A percentile compares a stretch with the other conserved stretches of the same genome.
Conservation (phyloP, 2,329 filamentous ascomycete genomes). For the Nemania sp. region DNA sequence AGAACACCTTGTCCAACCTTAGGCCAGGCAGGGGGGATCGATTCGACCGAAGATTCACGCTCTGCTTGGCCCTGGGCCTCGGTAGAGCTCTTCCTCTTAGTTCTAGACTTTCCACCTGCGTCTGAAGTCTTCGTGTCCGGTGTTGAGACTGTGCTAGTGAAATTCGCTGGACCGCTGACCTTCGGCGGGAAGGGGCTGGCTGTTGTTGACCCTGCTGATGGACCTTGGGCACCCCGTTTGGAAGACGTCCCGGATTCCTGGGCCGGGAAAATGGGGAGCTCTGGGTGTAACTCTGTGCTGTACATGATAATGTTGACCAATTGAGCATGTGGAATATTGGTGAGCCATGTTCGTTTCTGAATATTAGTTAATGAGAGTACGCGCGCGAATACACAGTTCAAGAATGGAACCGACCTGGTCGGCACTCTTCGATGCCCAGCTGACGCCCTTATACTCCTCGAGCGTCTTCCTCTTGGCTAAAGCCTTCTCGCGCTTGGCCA, state of each 20-base stretch:
- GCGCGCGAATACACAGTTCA: neutral
- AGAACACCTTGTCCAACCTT: constrained; percentile 49
- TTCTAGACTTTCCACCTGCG: constrained; percentile 32
- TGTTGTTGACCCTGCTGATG: constrained; percentile 43
- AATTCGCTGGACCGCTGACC: constrained; percentile 51
- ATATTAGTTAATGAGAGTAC: constrained; percentile 33
- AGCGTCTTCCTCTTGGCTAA: constrained; percentile 55
- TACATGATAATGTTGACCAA: constrained; percentile 75
- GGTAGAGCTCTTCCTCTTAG: constrained; percentile 35
- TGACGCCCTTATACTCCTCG: constrained; percentile 51
- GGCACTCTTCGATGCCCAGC: constrained; percentile 55
- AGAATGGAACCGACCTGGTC: constrained; percentile 54
- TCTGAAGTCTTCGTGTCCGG: constrained; percentile 30
- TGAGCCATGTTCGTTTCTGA: constrained; percentile 73
- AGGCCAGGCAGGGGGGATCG: constrained; percentile 50
- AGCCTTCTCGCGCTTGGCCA: constrained; percentile 60
- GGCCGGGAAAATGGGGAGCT: constrained; percentile 72
- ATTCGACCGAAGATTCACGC: constrained; percentile 48
- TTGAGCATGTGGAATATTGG: constrained; percentile 68
- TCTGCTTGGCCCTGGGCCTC: constrained; percentile 35
- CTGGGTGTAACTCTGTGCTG: constrained; percentile 70
- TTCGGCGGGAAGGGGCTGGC: constrained; percentile 51
- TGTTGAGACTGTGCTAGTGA: constrained; percentile 33
- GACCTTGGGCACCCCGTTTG: constrained; percentile 47
- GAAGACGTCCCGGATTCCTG: constrained; percentile 48